Base-by-base conservation (phyloP, 768 basidiomycete genomes). In the Mycena capillaripes region DNA sequence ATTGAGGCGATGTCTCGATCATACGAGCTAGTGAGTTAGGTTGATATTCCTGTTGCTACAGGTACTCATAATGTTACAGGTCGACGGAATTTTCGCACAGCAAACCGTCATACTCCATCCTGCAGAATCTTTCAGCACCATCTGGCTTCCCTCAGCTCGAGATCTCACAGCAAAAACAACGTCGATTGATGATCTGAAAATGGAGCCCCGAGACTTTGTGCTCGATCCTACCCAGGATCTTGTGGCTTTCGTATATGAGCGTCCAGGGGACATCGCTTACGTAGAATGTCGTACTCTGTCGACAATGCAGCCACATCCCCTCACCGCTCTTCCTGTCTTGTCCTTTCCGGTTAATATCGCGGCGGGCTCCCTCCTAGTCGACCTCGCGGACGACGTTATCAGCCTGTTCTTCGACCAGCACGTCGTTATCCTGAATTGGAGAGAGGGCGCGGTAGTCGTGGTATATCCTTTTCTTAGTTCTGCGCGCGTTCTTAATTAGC, bases 21-120 rank as follows among this genome's bases (percentile, higher is more conserved):
- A 17, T 79, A 81, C 30, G 69, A 70, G 25, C 69, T 70, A 1
- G 69, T 63, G 19, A 32, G 53, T 32, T 5, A 32, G 30, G 21
- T 14, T 21, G 29, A 21, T 14, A 30, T 34, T 12, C n/a, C n/a
- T n/a, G n/a, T n/a, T n/a, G n/a, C n/a, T n/a, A n/a, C n/a, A n/a
- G n/a, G n/a, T n/a, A n/a, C n/a, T 10, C 5, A 55, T 19, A 55
- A 17, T 17, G 46, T 40, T 55, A 1, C 19, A 6, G 19, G 25
- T 19, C 11, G 40, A 57, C 21, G 69, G 52, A 27, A 44, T 68
- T 30, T 68, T 68, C 29, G 66, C 66, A 19, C 66, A 68, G 34
- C 58, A 50, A 16, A 30, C 29, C 7, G 16, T 23, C 2, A 34
- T 34, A 32, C 38, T 36, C 16, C 6, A 61, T 59, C 61, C 67